Conservation (phyloP, 2,329 filamentous ascomycete genomes). For the Hysterium pulicare region DNA sequence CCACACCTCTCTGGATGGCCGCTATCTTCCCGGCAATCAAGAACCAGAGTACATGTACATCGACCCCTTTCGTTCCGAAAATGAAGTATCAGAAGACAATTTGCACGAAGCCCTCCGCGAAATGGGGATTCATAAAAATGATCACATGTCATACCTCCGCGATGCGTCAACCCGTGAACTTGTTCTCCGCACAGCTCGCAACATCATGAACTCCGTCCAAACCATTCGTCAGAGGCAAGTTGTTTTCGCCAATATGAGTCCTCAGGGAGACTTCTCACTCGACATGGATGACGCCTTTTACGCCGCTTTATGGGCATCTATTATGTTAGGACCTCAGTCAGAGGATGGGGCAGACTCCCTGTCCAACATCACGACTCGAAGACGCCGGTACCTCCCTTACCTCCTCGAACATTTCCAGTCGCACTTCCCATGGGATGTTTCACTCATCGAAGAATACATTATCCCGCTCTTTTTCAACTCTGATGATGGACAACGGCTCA, state of each 20-base stretch:
- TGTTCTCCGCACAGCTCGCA: conserved; percentile 71
- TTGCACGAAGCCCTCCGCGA: conserved; percentile 60
- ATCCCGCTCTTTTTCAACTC: conserved; percentile 56
- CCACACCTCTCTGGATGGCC: conserved; percentile 52
- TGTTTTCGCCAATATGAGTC: conserved; percentile 4
- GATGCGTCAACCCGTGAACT: conserved; percentile 65
- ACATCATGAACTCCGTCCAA: conserved; percentile 72
- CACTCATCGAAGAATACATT: conserved; percentile 66
- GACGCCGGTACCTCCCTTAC: conserved; percentile 60
- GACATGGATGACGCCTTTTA: conserved; percentile 65
- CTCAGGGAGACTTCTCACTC: conserved; percentile 19
- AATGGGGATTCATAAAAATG: conserved; percentile 41
- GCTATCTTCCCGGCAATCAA: conserved; percentile 26
- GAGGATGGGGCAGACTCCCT: conserved; percentile 20
- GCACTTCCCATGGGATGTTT: conserved; percentile 68
- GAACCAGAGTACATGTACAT: conserved; percentile 65
- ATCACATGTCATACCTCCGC: conserved; percentile 55
- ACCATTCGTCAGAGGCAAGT: conserved; percentile 37
- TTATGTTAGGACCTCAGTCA: conserved; percentile 35
- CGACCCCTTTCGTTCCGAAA: conserved; percentile 71
- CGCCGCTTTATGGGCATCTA: conserved; percentile 67
- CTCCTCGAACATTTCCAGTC: conserved; percentile 63
- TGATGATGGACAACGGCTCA: conserved; percentile 53
- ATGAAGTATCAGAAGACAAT: conserved; percentile 61
- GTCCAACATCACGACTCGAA: conserved; percentile 26